A percentile compares a stretch with the other conserved stretches of the same genome.
Conservation (phyloP, 257 asterid species). For the Gardenia jasminoides region DNA sequence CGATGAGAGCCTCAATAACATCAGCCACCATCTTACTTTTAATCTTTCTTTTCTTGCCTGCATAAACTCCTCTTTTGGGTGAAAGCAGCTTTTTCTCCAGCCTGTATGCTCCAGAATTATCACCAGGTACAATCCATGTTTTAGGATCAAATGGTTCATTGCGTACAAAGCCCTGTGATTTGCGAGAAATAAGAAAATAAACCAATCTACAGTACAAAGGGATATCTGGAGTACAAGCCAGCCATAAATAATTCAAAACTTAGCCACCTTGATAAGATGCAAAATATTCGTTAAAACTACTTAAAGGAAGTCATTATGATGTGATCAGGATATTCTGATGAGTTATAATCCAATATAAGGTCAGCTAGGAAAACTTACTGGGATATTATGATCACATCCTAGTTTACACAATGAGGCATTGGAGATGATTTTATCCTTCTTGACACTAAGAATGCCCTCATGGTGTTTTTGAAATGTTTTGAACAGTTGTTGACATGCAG, state of each 20-base stretch:
- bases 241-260: not conserved
- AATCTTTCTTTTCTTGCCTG: slow-evolving; percentile 26
- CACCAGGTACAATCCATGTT: slow-evolving; percentile 70
- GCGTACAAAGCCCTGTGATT: slow-evolving; percentile 70
- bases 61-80: slow-evolving; percentile 33
- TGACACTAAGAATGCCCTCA: slow-evolving; percentile 66
- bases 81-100: slow-evolving; percentile 37
- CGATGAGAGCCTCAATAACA: slow-evolving; percentile 86
- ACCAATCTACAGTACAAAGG: not conserved
- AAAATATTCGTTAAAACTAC: not conserved
- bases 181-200: slow-evolving; percentile 2
- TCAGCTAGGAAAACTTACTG: slow-evolving; percentile 39
- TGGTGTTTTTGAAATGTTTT: slow-evolving; percentile 52
- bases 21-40: slow-evolving; percentile 68
- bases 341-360: slow-evolving; percentile 10
- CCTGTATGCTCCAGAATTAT: slow-evolving; percentile 22
- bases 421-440: slow-evolving; percentile 46
- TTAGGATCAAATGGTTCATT: slow-evolving; percentile 66
- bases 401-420: slow-evolving; percentile 68
- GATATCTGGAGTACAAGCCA: not conserved
- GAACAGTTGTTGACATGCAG: slow-evolving; percentile 64
- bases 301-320: not conserved
- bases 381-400: slow-evolving; percentile 61
- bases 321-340: slow-evolving; percentile 62
- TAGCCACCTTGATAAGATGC: not conserved